phyloP scores from a whole-genome alignment of 192 early-diverging fungal genomes.

The Lunasporangiospora selenospora region DNA sequence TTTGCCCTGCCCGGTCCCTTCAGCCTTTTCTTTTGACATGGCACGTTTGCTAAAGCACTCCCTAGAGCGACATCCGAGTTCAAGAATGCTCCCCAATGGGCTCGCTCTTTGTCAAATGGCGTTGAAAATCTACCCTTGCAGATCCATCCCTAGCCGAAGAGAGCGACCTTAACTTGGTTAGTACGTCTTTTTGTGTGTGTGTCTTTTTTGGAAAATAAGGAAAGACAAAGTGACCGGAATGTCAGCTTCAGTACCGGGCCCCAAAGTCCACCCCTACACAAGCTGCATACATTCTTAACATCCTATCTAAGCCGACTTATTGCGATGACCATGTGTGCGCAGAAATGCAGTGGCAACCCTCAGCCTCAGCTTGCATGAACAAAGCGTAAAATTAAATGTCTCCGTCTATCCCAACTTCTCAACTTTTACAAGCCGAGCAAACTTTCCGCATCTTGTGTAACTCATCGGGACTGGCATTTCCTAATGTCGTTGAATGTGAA shows the following conservation, averaged over 20 bases:
- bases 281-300: constrained; percentile 7
- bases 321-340: constrained; percentile 1
- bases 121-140: neutral
- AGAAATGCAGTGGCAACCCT: constrained; percentile 1
- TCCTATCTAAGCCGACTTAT: neutral
- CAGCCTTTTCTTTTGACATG: neutral
- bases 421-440: too few relatives aligned
- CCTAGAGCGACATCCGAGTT: constrained; percentile 1
- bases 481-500: too few relatives aligned
- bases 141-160: neutral
- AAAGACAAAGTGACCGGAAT: constrained; percentile 1
- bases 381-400: neutral
- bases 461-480: too few relatives aligned
- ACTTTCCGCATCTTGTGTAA: constrained; percentile 4
- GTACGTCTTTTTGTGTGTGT: neutral
- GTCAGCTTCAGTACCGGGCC: constrained; percentile 6
- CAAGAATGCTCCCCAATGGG: neutral
- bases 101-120: constrained; percentile 2
- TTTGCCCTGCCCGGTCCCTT: constrained; percentile 4
- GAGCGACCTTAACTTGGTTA: constrained; percentile 7
- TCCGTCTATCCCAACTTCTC: too few relatives aligned
- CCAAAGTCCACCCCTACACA: constrained; percentile 1
- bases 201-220: neutral
- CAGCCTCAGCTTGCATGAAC: neutral
- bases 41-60: neutral